Conservation (phyloP, 2,329 filamentous ascomycete species). For the Fusarium oligoseptatum region DNA sequence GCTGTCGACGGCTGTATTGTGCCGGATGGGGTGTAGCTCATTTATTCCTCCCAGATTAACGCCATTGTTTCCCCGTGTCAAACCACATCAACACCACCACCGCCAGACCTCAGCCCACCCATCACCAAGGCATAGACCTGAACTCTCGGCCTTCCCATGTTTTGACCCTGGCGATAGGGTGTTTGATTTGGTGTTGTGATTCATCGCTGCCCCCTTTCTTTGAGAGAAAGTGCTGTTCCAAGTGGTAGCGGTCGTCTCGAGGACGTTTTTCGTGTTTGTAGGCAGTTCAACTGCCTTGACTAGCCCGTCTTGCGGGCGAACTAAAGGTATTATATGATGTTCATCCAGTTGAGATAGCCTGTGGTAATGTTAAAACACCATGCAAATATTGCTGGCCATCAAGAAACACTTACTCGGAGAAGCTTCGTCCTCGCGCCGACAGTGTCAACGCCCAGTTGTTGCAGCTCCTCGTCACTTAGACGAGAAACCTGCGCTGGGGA, state of each 20-base stretch:
- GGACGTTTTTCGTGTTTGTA: conserved; percentile 8
- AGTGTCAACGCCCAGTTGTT: conserved; percentile 43
- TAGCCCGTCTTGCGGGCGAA: conserved; percentile 23
- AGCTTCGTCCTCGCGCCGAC: conserved; percentile 45
- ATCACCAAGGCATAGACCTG: conserved; percentile 7
- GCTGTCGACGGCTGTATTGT: conserved; percentile 16
- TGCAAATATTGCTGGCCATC: not conserved
- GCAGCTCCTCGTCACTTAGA: conserved; percentile 37
- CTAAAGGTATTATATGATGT: not conserved
- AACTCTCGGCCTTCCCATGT: conserved; percentile 2
- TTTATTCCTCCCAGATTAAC: conserved; percentile 21
- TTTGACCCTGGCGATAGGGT: not conserved
- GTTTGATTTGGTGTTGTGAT: not conserved
- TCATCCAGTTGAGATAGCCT: conserved; percentile 42
- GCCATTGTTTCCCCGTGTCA: conserved; percentile 35
- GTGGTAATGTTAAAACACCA: conserved; percentile 16
- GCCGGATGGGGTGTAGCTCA: conserved; percentile 33
- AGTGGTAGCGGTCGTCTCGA: conserved; percentile 6
- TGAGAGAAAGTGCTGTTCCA: conserved; percentile 4
- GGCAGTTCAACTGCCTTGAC: conserved; percentile 3
- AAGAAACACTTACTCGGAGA: conserved; percentile 38
- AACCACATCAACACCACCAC: conserved; percentile 39
- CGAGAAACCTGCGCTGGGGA: conserved; percentile 38
- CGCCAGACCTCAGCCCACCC: conserved; percentile 30
- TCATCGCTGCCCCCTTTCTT: conserved; percentile 4